Base-by-base conservation (phyloP, 148 eudicot species). In the Vaccinium macrocarpon region DNA sequence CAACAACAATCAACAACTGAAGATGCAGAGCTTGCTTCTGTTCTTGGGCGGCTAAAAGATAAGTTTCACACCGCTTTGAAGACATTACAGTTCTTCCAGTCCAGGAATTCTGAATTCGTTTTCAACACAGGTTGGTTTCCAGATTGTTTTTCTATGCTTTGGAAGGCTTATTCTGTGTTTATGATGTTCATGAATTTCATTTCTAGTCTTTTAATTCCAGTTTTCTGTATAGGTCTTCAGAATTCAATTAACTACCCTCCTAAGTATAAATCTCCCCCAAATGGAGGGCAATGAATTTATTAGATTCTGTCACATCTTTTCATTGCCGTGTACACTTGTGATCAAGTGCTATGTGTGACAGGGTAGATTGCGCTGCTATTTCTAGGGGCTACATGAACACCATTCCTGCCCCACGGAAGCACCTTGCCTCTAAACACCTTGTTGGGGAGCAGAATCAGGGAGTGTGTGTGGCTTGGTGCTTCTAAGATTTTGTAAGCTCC, bases 51-150 rank as follows among this genome's bases (percentile, higher is more conserved):
- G 84, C 87, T 95, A n/a, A 92, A 90, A 86, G 93, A 84, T 76
- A 93, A 94, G 89, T 87, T 93, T 87, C 89, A 84, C 57, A 87
- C 84, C 72, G 87, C 92, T 57, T 84, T 94, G 83, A 92, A 92
- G 86, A 79, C 84, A 42, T 85, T 97, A 88, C 88, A 91, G 83
- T 80, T 49, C 86, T 91, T 92, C 85, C 99, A 97, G 84, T 78
- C 94, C 56, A 93, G 81, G 82, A 97, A 93, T 87, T 89, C 99
- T 11, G 97, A 97, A 80, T 89, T n/a, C 85, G 86, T 97, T 49
- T 97, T 97, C 81, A 95, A 90, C 88, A 95, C 97, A 88, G 99
- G 99, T 95, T 78, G n/a, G 89, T 75, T 83, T 29, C 53, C 29
- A 15, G 11, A 23, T 56, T 23, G 23, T 12, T 35, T 68, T 76